phyloP scores from a whole-genome alignment of 2,329 filamentous ascomycete species.

The Monilinia fructigena region DNA sequence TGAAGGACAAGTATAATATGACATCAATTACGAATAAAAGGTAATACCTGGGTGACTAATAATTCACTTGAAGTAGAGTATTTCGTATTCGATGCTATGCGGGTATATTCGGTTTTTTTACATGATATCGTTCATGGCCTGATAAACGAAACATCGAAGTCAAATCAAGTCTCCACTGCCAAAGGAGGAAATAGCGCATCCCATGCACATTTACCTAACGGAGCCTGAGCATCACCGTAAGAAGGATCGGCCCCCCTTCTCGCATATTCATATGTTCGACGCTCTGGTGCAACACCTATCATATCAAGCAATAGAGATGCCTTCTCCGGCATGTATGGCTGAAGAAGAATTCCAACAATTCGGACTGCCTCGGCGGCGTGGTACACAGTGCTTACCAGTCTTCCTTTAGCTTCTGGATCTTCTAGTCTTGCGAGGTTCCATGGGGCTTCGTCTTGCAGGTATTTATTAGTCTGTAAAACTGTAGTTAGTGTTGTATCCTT shows the following conservation, averaged over 20 bases:
- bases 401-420: background rate
- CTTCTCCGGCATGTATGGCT: constrained; percentile 87
- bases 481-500: background rate
- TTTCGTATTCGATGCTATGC: background rate
- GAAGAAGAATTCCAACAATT: constrained; percentile 77
- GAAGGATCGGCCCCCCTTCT: constrained; percentile 60
- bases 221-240: constrained; percentile 57
- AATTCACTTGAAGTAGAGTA: background rate
- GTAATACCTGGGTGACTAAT: background rate
- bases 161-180: constrained; percentile 43
- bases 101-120: constrained; percentile 4
- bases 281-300: constrained; percentile 65
- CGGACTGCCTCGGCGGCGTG: constrained; percentile 73
- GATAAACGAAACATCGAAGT: background rate
- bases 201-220: constrained; percentile 42
- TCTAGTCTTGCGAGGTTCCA: constrained; percentile 59
- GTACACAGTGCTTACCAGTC: constrained; percentile 62
- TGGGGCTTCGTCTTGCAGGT: constrained; percentile 62
- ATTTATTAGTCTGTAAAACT: constrained; percentile 58
- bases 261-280: constrained; percentile 63
- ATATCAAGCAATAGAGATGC: constrained; percentile 70
- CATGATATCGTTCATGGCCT: background rate
- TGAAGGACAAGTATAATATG: background rate
- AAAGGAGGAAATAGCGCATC: constrained; percentile 55
- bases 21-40: background rate